Conservation (phyloP, 148 eudicot species). For the Arbutus unedo region DNA sequence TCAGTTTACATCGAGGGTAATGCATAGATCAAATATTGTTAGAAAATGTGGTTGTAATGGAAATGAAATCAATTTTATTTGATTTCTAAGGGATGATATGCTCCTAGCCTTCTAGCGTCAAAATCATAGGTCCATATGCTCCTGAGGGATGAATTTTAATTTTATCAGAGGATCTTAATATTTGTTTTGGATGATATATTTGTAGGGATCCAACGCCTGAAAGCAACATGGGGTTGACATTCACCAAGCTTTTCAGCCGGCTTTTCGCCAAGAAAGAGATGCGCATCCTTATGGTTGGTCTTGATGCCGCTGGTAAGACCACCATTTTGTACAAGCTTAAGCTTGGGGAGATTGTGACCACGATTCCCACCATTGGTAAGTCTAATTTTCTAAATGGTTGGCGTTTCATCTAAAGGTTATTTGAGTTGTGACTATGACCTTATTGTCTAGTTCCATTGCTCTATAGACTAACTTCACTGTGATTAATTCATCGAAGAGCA, state of each 20-base stretch:
- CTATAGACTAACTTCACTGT: not conserved
- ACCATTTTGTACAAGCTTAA: conserved; percentile 57
- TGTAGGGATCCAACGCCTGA: conserved; percentile 22
- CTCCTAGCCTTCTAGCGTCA: not conserved
- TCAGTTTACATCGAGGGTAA: not conserved
- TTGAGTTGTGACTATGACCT: not conserved
- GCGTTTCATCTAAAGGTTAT: not conserved
- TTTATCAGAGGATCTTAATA: not conserved
- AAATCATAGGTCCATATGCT: not conserved
- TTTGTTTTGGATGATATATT: not conserved
- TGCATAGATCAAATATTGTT: not conserved
- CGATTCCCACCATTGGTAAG: conserved; percentile 54
- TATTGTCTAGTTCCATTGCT: not conserved
- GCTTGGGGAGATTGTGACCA: conserved; percentile 55
- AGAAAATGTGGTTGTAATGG: too few species aligned
- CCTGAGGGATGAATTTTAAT: not conserved
- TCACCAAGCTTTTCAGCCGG: conserved; percentile 52
- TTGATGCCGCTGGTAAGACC: conserved; percentile 56
- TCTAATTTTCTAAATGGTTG: not conserved
- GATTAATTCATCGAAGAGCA: not conserved
- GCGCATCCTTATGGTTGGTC: conserved; percentile 59
- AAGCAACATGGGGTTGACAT: conserved; percentile 46
- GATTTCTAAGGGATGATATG: not conserved
- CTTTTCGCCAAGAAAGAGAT: conserved; percentile 57
- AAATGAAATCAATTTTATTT: not conserved